Percentiles rank a stretch among this genome's conserved stretches.
Conservation (phyloP, 192 early-diverging fungal genomes). For the Mortierella antarctica region DNA sequence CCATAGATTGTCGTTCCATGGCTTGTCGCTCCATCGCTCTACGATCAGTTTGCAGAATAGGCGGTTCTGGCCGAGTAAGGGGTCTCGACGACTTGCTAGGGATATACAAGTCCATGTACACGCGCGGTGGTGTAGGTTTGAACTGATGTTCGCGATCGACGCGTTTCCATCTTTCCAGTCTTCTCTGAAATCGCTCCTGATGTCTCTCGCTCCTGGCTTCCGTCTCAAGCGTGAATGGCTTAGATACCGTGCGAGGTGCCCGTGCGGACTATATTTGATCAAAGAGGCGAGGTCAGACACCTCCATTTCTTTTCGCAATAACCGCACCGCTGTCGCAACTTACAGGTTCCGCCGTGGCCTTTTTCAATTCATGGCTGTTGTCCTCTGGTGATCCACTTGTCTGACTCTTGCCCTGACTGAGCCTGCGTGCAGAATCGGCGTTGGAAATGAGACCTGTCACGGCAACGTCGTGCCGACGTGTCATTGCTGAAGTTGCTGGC, state of each 20-base stretch:
- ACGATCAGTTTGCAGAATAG: slow-evolving; percentile 59
- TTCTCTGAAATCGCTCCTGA: slow-evolving; percentile 52
- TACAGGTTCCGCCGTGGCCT: too few species aligned
- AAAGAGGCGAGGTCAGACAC: neutral
- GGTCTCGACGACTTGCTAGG: slow-evolving; percentile 65
- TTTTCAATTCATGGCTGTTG: neutral
- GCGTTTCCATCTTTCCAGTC: slow-evolving; percentile 53
- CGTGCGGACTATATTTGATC: neutral
- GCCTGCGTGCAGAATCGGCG: slow-evolving; percentile 29
- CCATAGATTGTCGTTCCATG: neutral
- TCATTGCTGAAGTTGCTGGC: neutral
- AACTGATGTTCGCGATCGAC: slow-evolving; percentile 49
- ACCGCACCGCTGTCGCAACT: too few species aligned
- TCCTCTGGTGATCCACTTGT: neutral
- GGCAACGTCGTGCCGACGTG: slow-evolving; percentile 4
- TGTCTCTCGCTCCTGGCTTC: slow-evolving; percentile 54
- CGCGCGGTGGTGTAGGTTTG: slow-evolving; percentile 61
- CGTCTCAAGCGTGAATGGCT: slow-evolving; percentile 64
- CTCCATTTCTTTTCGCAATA: too few species aligned
- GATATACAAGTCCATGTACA: slow-evolving; percentile 60
- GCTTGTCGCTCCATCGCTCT: slow-evolving; percentile 60
- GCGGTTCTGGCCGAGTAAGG: slow-evolving; percentile 56
- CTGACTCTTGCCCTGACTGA: slow-evolving; percentile 14
- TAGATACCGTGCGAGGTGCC: slow-evolving; percentile 57
- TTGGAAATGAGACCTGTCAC: slow-evolving; percentile 12